Conservation (phyloP, 768 basidiomycete species). For the Rhodotorula diobovata region DNA sequence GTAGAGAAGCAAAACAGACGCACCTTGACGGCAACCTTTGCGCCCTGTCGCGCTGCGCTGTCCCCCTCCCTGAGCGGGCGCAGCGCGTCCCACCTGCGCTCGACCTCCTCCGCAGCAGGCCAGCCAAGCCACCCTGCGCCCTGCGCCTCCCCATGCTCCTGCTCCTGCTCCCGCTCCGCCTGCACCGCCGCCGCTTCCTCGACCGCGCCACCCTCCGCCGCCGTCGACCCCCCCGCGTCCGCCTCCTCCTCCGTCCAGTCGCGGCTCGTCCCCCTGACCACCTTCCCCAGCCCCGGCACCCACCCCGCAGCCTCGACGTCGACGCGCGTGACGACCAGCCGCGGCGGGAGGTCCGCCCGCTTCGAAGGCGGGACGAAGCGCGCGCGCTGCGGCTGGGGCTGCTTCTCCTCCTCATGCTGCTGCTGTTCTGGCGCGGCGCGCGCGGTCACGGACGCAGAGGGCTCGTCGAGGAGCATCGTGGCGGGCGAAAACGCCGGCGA, state of each 20-base stretch:
- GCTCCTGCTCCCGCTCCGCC: background rate
- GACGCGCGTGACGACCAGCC: conserved; percentile 40
- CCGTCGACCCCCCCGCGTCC: too few species aligned
- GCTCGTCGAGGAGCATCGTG: background rate
- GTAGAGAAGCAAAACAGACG: background rate
- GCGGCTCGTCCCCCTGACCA: conserved; percentile 15
- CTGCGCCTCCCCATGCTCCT: background rate
- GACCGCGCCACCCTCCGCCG: background rate
- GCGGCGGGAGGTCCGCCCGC: conserved; percentile 33
- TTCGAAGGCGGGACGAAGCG: conserved; percentile 15
- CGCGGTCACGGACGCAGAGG: too few species aligned
- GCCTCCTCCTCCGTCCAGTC: conserved; percentile 15
- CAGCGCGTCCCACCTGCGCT: conserved; percentile 7
- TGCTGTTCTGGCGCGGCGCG: too few species aligned
- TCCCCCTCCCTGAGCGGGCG: background rate
- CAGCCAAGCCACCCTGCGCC: background rate
- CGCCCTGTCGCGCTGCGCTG: background rate
- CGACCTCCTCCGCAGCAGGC: background rate
- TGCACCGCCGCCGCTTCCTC: too few species aligned
- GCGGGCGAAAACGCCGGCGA: background rate
- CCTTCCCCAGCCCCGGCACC: conserved; percentile 22
- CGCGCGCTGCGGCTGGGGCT: background rate
- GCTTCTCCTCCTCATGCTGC: background rate
- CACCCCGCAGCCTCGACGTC: conserved; percentile 40
- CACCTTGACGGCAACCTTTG: conserved; percentile 33